Evolutionary conservation across 495 filamentous ascomycete species (phyloP), one percentile per base, ranked within the genome.

Genomic region (Penicillium antarcticum): DNA sequence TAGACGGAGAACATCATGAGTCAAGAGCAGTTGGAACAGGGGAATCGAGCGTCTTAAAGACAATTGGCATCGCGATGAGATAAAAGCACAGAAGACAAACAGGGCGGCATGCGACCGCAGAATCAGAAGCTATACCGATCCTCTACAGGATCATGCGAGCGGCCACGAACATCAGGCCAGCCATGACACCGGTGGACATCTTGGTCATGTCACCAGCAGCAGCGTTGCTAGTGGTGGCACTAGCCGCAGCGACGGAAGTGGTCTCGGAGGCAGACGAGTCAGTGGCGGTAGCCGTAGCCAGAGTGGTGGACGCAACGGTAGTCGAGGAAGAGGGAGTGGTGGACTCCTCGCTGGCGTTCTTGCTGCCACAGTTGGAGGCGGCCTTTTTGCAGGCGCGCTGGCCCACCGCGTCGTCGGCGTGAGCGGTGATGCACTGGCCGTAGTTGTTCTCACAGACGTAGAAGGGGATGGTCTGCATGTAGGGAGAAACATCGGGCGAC

Each of bases 391-490:
- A 85, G 11, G 57, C 55, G 19, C 69, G 63, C 51, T 80, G 75
- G 34, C 64, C 71, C 9, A 63, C 55, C 23, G 72, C 66, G 60
- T 79, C 67, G 44, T 72, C 62, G 51, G 73, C 67, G 63, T 79
- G 63, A 34, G 65, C 48, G 4, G 55, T 33, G 55, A 82, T 74
- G 68, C 83, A 87, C 53, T 80, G 66, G 39, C 46, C 61, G 51
- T 61, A 79, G 57, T 69, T 77, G 21, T 59, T 62, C 36, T 76
- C 42, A 71, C 83, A 87, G 59, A 79, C 73, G 61, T 70, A 76
- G 69, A 73, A 82, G 36, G 83, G 83, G 29, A 86, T 63, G 21
- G 80, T 83, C 58, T 76, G 61, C 31, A 61, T 39, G 69, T 81
- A 87, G 46, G 63, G 62, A 21, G 63, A 58, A 54, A 83, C 72